Percentiles rank a stretch among this genome's conserved stretches.
These are phyloP conservation scores for Chrysosporium keratinophilum DNA, from an alignment of 2,329 filamentous ascomycete genomes.

Conservation along the genomic window DNA sequence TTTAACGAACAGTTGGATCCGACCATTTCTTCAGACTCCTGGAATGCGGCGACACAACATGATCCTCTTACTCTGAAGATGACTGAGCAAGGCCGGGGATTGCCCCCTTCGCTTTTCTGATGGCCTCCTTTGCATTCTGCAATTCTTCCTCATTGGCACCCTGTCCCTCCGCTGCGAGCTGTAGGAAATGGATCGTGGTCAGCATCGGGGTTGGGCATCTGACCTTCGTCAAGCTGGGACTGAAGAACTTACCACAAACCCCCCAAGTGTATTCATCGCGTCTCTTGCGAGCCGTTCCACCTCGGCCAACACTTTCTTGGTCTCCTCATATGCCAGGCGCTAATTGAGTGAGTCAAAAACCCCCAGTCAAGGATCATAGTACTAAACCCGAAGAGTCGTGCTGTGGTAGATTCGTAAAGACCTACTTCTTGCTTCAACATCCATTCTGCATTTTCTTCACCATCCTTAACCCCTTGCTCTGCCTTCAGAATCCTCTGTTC, in stretches of 20 bases:
- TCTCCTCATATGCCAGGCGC: conserved; percentile 77
- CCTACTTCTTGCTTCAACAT: conserved; percentile 77
- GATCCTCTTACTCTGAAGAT: background rate
- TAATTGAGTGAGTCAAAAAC: conserved; percentile 29
- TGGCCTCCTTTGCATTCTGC: conserved; percentile 34
- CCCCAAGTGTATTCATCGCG: conserved; percentile 62
- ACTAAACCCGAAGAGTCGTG: too few relatives aligned
- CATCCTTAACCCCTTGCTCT: conserved; percentile 46
- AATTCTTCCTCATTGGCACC: conserved; percentile 28
- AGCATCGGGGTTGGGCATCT: background rate
- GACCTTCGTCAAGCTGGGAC: background rate
- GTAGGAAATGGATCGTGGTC: conserved; percentile 17
- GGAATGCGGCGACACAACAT: background rate
- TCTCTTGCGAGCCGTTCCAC: conserved; percentile 61
- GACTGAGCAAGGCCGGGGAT: background rate
- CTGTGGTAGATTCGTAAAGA: background rate
- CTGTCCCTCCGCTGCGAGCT: conserved; percentile 32
- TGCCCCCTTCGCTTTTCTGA: conserved; percentile 28
- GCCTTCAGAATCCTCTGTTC: conserved; percentile 60
- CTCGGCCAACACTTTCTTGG: conserved; percentile 66
- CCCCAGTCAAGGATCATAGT: background rate
- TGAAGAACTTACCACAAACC: conserved; percentile 56
- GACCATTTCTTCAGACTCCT: background rate
- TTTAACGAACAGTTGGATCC: background rate
- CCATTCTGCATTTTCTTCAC: conserved; percentile 69